These are phyloP conservation scores for Maudiozyma barnettii DNA, from an alignment of 805 yeast species.

Conservation along the genomic window DNA sequence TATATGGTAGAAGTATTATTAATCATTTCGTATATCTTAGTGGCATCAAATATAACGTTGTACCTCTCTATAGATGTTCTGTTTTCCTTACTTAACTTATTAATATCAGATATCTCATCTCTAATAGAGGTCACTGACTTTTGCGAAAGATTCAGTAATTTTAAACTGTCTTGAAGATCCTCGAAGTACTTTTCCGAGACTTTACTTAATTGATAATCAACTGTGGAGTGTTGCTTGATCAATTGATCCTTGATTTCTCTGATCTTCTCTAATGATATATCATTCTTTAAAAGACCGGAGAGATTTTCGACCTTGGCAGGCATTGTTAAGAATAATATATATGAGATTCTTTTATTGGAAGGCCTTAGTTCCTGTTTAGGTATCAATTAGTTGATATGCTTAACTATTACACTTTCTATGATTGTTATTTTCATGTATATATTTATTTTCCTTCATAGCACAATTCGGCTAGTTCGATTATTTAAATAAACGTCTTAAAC, in stretches of 20 bases:
- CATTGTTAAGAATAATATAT: background rate
- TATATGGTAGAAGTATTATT: conserved; percentile 58
- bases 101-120: conserved; percentile 36
- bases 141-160: conserved; percentile 32
- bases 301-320: conserved; percentile 6
- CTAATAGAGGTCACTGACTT: conserved; percentile 43
- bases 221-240: conserved; percentile 57
- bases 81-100: conserved; percentile 44
- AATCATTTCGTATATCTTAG: conserved; percentile 62
- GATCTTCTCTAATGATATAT: conserved; percentile 47
- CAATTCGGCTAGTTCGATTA: no score
- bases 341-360: no score
- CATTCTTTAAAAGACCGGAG: conserved; percentile 30
- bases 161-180: conserved; percentile 38
- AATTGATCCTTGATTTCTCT: conserved; percentile 45
- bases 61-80: conserved; percentile 54
- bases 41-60: conserved; percentile 56
- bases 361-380: no score
- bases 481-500: no score
- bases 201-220: conserved; percentile 65
- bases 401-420: no score
- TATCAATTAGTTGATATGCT: no score
- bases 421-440: no score
- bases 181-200: conserved; percentile 60
- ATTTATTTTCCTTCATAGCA: no score